Conservation (phyloP, 75 land plant species). For the Pinus tabuliformis region DNA sequence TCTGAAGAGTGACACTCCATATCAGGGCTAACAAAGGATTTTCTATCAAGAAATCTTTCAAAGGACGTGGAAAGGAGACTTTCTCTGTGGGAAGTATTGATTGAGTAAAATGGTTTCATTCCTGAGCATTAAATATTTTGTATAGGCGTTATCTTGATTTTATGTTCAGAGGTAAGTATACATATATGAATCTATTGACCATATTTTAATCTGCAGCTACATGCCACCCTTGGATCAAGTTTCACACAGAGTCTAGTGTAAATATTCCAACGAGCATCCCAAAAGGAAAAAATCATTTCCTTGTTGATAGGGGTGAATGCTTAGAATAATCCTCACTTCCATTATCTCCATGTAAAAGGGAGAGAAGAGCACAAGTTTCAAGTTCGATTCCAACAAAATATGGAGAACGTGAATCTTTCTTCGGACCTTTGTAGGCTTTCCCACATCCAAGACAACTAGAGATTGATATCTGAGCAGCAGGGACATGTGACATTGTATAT, state of each 20-base stretch:
- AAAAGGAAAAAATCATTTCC: conserved; percentile 12
- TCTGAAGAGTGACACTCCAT: conserved; percentile 49
- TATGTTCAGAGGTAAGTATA: background rate
- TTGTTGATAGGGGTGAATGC: background rate
- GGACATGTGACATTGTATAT: conserved; percentile 39
- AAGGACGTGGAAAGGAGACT: conserved; percentile 53
- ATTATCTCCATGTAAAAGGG: background rate
- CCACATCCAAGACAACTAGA: too few species aligned
- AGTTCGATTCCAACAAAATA: too few species aligned
- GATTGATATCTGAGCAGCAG: background rate
- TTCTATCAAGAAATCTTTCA: conserved; percentile 52
- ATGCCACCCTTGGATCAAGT: conserved; percentile 77
- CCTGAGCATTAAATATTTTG: too few species aligned
- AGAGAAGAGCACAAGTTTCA: background rate
- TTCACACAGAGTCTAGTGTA: conserved; percentile 45
- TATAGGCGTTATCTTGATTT: background rate
- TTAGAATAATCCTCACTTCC: background rate
- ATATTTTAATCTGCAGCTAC: background rate
- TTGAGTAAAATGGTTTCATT: conserved; percentile 20
- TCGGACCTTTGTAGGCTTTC: too few species aligned
- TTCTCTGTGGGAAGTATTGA: conserved; percentile 52
- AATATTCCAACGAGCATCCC: conserved; percentile 20
- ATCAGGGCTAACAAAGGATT: conserved; percentile 55
- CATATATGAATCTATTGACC: too few species aligned
- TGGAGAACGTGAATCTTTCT: too few species aligned